These are phyloP conservation scores for Solidago caesia DNA, from an alignment of 129 eudicot genomes.

Conservation along the genomic window DNA sequence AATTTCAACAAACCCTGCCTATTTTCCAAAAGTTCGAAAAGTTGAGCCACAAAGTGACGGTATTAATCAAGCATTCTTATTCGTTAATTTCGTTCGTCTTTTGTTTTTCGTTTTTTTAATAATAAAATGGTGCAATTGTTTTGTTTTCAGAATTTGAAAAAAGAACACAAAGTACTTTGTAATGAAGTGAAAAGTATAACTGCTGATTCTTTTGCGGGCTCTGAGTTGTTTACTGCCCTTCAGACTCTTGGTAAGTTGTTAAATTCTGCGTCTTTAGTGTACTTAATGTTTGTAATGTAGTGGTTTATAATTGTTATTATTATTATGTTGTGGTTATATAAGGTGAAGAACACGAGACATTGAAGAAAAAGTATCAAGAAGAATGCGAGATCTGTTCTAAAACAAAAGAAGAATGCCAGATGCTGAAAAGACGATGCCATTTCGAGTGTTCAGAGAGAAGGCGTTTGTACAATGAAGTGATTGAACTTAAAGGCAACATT, in stretches of 20 bases:
- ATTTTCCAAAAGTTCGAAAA: slow-evolving; percentile 55
- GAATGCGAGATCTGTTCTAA: slow-evolving; percentile 36
- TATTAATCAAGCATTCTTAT: slow-evolving; percentile 20
- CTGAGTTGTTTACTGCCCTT: slow-evolving; percentile 59
- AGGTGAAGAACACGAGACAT: slow-evolving; percentile 60
- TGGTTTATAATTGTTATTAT: not conserved
- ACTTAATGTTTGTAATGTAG: not conserved
- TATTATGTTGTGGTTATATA: slow-evolving; percentile 14
- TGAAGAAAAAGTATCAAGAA: slow-evolving; percentile 64
- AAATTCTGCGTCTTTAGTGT: slow-evolving; percentile 15
- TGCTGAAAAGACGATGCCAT: slow-evolving; percentile 59
- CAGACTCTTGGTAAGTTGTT: slow-evolving; percentile 61
- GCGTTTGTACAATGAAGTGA: slow-evolving; percentile 83
- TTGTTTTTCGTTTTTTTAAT: not conserved
- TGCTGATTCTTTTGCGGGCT: slow-evolving; percentile 61
- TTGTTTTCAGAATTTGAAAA: slow-evolving; percentile 55
- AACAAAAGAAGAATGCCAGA: slow-evolving; percentile 58
- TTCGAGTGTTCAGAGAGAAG: slow-evolving; percentile 65
- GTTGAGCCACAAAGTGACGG: slow-evolving; percentile 63
- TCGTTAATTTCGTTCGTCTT: not conserved
- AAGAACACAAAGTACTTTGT: slow-evolving; percentile 57
- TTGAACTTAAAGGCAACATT: slow-evolving; percentile 93
- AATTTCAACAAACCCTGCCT: slow-evolving; percentile 53
- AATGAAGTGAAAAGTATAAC: slow-evolving; percentile 72
- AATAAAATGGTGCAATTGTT: not conserved